A percentile compares a stretch with the other conserved stretches of the same genome.
phyloP scores from a whole-genome alignment of 257 asterid genomes.

The Ehretia macrophylla region DNA sequence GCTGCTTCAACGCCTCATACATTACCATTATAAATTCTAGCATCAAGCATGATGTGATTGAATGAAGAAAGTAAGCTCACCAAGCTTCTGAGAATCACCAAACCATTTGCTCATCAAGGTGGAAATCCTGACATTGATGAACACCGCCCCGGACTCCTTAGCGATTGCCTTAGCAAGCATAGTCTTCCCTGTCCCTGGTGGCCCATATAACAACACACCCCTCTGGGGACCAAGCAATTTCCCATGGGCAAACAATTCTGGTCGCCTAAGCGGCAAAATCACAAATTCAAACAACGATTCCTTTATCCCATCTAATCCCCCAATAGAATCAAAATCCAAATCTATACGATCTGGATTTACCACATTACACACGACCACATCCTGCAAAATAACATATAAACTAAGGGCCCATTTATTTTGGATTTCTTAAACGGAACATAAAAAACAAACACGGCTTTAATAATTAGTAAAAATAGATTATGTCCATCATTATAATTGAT shows the following conservation, averaged over 20 bases:
- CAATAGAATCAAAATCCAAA: slow-evolving; percentile 70
- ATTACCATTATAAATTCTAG: not conserved
- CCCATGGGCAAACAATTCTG: slow-evolving; percentile 82
- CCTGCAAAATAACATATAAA: slow-evolving; percentile 36
- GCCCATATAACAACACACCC: slow-evolving; percentile 91
- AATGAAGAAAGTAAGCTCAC: slow-evolving; percentile 29
- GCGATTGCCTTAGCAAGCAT: slow-evolving; percentile 99
- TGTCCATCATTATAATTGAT: too few species aligned
- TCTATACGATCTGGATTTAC: slow-evolving; percentile 80
- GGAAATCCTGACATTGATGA: slow-evolving; percentile 76
- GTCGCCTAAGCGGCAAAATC: slow-evolving; percentile 81
- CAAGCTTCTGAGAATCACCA: slow-evolving; percentile 96
- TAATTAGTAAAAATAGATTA: too few species aligned
- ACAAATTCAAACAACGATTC: slow-evolving; percentile 71
- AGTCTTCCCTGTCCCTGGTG: slow-evolving; percentile 98
- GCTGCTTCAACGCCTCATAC: not conserved
- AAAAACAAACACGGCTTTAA: not conserved
- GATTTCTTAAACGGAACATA: not conserved
- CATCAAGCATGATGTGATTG: not conserved
- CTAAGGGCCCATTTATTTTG: not conserved
- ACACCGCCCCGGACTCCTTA: slow-evolving; percentile 88
- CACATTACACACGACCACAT: slow-evolving; percentile 90
- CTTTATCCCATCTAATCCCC: slow-evolving; percentile 85
- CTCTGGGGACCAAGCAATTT: slow-evolving; percentile 89
- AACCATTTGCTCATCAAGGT: slow-evolving; percentile 99